A percentile compares a stretch with the other conserved stretches of the same genome.
These are phyloP conservation scores for Coniochaeta ligniaria DNA, from an alignment of 2,329 filamentous ascomycete species.

Conservation along the genomic window DNA sequence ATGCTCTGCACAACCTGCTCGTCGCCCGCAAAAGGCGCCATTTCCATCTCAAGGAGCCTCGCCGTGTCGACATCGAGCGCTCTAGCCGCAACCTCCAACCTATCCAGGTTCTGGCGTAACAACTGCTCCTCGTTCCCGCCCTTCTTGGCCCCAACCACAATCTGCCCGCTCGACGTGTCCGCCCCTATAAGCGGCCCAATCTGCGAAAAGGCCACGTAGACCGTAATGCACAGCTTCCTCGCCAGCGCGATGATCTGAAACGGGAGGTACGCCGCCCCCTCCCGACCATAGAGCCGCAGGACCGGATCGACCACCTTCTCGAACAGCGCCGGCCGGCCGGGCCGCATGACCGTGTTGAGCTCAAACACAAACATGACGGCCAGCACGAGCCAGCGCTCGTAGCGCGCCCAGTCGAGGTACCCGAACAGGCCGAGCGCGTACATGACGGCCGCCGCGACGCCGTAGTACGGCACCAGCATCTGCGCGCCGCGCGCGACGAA, in stretches of 20 bases:
- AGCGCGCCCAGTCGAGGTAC: slow-evolving; percentile 60
- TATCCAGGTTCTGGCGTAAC: slow-evolving; percentile 53
- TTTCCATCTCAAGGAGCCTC: slow-evolving; percentile 67
- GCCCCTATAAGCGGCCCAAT: slow-evolving; percentile 59
- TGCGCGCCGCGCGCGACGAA: slow-evolving; percentile 61
- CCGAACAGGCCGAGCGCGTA: slow-evolving; percentile 57
- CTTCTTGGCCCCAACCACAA: slow-evolving; percentile 17
- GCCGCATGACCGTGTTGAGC: slow-evolving; percentile 47
- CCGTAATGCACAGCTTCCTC: slow-evolving; percentile 67
- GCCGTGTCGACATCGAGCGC: slow-evolving; percentile 62
- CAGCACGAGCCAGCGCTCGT: slow-evolving; percentile 58
- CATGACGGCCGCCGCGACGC: slow-evolving; percentile 46
- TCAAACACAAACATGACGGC: slow-evolving; percentile 48
- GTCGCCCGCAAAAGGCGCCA: slow-evolving; percentile 75
- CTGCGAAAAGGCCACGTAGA: slow-evolving; percentile 79
- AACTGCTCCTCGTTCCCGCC: slow-evolving; percentile 40
- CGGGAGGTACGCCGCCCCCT: slow-evolving; percentile 62
- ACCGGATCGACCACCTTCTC: slow-evolving; percentile 22
- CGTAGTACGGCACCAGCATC: slow-evolving; percentile 54
- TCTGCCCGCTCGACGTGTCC: slow-evolving; percentile 25
- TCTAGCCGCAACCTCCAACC: slow-evolving; percentile 53
- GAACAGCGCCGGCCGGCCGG: slow-evolving; percentile 36
- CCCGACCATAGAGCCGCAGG: slow-evolving; percentile 24
- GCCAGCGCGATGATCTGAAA: slow-evolving; percentile 76
- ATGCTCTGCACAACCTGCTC: slow-evolving; percentile 55